These are phyloP conservation scores for Diaporthe sp. DNA, from an alignment of 2,329 filamentous ascomycete species.

Conservation along the genomic window DNA sequence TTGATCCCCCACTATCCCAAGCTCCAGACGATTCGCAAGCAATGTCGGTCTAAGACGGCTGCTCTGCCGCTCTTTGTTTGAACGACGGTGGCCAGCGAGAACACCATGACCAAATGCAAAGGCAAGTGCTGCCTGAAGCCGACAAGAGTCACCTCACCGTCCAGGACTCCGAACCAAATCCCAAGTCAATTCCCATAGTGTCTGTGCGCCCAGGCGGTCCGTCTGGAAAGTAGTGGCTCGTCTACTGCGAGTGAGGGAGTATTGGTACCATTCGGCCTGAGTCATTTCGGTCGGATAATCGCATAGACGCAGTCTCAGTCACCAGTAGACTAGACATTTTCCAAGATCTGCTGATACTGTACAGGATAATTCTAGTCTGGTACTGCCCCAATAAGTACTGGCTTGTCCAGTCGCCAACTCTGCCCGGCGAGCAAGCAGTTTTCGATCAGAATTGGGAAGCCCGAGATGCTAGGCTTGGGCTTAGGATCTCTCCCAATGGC, in stretches of 20 bases:
- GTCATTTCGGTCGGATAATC: neutral
- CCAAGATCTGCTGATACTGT: neutral
- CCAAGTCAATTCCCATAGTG: neutral
- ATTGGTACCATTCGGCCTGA: neutral
- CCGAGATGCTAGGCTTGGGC: neutral
- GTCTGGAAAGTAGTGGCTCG: neutral
- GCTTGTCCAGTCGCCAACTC: neutral
- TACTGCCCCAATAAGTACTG: neutral
- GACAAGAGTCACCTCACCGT: neutral
- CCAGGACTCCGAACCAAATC: no score
- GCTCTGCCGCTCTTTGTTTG: neutral
- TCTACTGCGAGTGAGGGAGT: neutral
- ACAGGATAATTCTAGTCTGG: neutral
- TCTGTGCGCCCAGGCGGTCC: neutral
- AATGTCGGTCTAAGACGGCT: neutral
- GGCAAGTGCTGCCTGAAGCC: neutral
- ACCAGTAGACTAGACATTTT: neutral
- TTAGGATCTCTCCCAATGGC: neutral
- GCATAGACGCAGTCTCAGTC: neutral
- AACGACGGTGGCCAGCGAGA: neutral
- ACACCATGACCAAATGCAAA: neutral
- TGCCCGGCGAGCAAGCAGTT: neutral
- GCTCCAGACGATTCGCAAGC: neutral
- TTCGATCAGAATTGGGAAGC: neutral
- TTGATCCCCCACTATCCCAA: neutral